Base-by-base conservation (phyloP, 2,329 filamentous ascomycete genomes). In the Thielaviopsis cerberus region DNA sequence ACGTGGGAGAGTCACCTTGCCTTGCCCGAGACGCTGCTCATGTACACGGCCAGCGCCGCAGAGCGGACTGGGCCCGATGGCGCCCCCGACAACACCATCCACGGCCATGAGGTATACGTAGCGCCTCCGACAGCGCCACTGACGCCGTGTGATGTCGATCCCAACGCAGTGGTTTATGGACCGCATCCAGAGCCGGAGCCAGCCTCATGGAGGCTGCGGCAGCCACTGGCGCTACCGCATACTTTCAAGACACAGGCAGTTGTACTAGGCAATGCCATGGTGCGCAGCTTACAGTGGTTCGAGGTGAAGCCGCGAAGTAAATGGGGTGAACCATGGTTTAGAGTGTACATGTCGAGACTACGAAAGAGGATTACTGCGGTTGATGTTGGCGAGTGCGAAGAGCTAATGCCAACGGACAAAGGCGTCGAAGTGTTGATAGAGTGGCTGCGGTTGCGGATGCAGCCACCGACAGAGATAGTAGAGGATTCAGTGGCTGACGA, bases 81-180 rank as follows among this genome's bases (percentile, higher is more conserved):
- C 10, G 4, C 23, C 6, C 52, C 52, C 4, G 26, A 22, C 26
- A 34, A 30, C 15, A 34, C 26, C 13, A 26, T 55, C 20, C 77
- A 80, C 64, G 75, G 77, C 0, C 54, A 62, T 4, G 73, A 76
- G 63, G 65, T 80, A n/a, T 70, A 69, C 0, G 63, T 65, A 17
- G 3, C 41, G 15, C 8, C 3, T 6, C 11, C 17, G 4, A 30
- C 3, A 10, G n/a, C 5, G 26, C 2, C n/a, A 7, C 63, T 76
- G 59, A 78, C 80, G 74, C 69, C 71, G 37, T 69, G 72, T 51
- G 78, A 76, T 63, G 63, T 79, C 24, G 67, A 73, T 26, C 71
- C 69, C 63, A 48, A 72, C 2, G 76, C 79, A 65, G 63, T 75
- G 17, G 71, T 69, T 60, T 69, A 74, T 62, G 68, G 71, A 22